Evolutionary conservation across 2,329 filamentous ascomycete species (phyloP).

Genomic region (Leptographium wingfieldii): DNA sequence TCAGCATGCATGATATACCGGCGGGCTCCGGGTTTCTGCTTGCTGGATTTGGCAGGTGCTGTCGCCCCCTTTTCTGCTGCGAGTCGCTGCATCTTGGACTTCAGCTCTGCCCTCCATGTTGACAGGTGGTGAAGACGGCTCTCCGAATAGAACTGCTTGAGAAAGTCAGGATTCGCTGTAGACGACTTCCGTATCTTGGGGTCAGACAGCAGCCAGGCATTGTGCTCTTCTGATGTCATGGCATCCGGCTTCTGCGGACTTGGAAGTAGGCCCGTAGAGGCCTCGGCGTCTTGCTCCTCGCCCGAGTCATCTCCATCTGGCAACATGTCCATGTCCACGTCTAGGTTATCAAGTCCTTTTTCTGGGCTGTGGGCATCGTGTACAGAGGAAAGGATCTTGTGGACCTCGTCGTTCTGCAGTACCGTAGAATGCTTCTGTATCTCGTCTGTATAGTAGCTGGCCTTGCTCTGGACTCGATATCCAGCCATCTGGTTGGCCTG

Average conservation of each 20-base stretch:
- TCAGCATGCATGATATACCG: constrained; percentile 90
- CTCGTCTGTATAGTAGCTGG: constrained; percentile 72
- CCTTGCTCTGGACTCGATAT: constrained; percentile 71
- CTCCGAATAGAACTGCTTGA: constrained; percentile 90
- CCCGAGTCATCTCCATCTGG: not conserved
- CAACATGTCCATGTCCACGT: not conserved
- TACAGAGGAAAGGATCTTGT: not conserved
- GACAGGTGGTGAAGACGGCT: constrained; percentile 91
- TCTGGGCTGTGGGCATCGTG: not conserved
- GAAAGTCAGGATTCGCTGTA: constrained; percentile 82
- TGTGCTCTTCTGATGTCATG: constrained; percentile 86
- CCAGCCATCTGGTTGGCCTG: constrained; percentile 48
- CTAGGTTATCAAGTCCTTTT: not conserved
- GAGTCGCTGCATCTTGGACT: constrained; percentile 72
- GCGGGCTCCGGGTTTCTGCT: constrained; percentile 43
- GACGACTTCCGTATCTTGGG: constrained; percentile 79
- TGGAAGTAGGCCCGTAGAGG: not conserved
- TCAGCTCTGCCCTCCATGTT: constrained; percentile 91
- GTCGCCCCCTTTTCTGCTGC: constrained; percentile 53
- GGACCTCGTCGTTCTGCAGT: not conserved
- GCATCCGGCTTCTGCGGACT: constrained; percentile 3
- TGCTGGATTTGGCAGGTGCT: constrained; percentile 15
- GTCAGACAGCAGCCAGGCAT: constrained; percentile 70
- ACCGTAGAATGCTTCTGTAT: constrained; percentile 29
- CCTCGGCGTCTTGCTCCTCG: not conserved